Conservation (phyloP, 305 asterid species). For the Fraxinus sp. region DNA sequence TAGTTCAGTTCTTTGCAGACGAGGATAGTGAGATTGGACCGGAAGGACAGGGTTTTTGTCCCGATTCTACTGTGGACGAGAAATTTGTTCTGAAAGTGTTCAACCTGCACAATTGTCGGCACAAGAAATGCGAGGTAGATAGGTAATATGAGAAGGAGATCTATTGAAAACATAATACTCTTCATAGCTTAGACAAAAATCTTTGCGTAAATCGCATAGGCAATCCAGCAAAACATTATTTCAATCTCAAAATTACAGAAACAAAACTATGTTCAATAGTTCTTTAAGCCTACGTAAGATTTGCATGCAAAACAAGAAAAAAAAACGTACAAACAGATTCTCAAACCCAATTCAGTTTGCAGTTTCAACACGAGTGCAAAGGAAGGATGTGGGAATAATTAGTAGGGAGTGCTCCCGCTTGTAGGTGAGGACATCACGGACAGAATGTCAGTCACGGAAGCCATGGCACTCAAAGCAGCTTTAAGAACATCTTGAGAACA, state of each 20-base stretch:
- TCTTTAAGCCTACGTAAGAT: background rate
- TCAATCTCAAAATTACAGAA: background rate
- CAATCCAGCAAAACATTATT: background rate
- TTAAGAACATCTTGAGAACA: conserved; percentile 92
- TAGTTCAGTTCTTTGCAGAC: background rate
- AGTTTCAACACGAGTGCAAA: background rate
- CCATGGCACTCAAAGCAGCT: conserved; percentile 94
- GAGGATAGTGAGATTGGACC: background rate
- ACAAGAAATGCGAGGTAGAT: background rate
- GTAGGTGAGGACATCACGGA: conserved; percentile 70
- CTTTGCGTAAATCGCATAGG: background rate
- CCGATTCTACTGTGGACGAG: background rate
- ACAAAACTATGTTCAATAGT: background rate
- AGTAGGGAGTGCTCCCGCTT: conserved; percentile 47
- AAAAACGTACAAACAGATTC: background rate
- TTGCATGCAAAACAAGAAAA: background rate
- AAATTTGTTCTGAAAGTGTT: background rate
- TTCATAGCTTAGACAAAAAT: background rate
- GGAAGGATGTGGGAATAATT: background rate
- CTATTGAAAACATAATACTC: background rate
- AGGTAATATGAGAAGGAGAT: background rate
- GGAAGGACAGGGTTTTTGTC: background rate
- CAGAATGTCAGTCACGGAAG: conserved; percentile 87
- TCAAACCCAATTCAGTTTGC: background rate
- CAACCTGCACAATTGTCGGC: background rate